Evolutionary conservation across 78 protist species (phyloP), one percentile per base, ranked within the genome.

Genomic region (Dictyostelium citrinum): DNA sequence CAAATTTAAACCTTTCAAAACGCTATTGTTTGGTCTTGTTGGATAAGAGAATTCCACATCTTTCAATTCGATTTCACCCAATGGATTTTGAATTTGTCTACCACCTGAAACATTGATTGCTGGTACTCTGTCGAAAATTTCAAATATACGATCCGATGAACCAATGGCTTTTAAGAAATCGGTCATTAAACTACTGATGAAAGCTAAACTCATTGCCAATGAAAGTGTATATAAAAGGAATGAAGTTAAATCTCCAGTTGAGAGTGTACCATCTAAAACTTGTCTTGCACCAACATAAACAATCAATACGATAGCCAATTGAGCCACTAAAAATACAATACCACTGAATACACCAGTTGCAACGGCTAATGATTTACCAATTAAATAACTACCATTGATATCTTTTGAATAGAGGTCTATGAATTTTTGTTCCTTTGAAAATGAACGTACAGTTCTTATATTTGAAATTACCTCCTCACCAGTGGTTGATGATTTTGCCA

Each of bases 11-110:
- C 37, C 24, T 7, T 64, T 60, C 12, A 86, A 64, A 14, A 95
- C 91, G 24, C 31, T 37, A 24, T 35, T 17, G 2, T 70, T 70
- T 43, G 75, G 46, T 37, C 91, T 46, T 6, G 97, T 75, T 17
- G 98, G 97, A 78, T 97, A 98, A 31, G 96, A 22, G 58, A 97
- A 98, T 37, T 49, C 60, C 2, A 98, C 91, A 45, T 96, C 92
- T 46, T 94, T 70, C 46, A 98, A 82, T 49, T n/a, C 85, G 37
- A 98, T 55, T 27, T 58, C 55, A n/a, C 98, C 99, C 12, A 70
- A 76, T 16, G 31, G 16, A 33, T 83, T 83, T 41, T 24, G 31
- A 12, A 74, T 27, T 45, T 58, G 33, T 17, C 71, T 64, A 55
- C 95, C 95, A 41, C 97, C 95, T 5, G 68, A 16, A 1, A 29